These are phyloP conservation scores for Schoenoplectus tabernaemontani DNA, from an alignment of 202 grass and related monocot genomes.

Conservation along the genomic window DNA sequence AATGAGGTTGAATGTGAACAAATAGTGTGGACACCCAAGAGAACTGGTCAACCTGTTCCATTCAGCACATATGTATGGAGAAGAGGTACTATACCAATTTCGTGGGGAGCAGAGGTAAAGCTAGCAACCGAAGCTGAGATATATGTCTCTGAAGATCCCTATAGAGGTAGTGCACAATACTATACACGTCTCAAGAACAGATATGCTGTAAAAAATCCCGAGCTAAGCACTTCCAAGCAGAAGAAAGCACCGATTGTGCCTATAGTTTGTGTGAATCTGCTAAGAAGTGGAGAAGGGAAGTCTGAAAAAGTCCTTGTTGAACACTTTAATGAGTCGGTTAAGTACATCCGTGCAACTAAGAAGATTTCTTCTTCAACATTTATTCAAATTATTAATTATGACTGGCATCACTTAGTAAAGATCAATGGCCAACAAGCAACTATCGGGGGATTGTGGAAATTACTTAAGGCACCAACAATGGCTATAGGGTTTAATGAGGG, in stretches of 20 bases:
- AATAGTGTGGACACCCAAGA: conserved; percentile 67
- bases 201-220: conserved; percentile 54
- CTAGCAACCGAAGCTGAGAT: conserved; percentile 79
- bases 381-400: conserved; percentile 99
- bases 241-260: conserved; percentile 73
- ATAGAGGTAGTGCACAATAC: conserved; percentile 71
- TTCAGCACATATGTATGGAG: conserved; percentile 91
- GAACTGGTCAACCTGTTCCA: conserved; percentile 33
- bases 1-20: conserved; percentile 99
- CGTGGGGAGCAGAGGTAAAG: conserved; percentile 97
- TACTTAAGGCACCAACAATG: conserved; percentile 73
- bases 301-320: conserved; percentile 79
- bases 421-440: conserved; percentile 69
- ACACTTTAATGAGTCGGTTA: conserved; percentile 72
- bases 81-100: conserved; percentile 93
- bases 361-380: conserved; percentile 56
- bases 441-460: conserved; percentile 81
- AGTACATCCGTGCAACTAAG: conserved; percentile 55
- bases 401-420: conserved; percentile 93
- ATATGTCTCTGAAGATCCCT: conserved; percentile 87
- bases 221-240: conserved; percentile 42
- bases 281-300: conserved; percentile 77
- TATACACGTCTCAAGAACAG: conserved; percentile 79
- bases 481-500: conserved; percentile 92
- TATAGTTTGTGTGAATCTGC: conserved; percentile 86